phyloP scores from a whole-genome alignment of 192 early-diverging fungal genomes.

The Podila horticola region DNA sequence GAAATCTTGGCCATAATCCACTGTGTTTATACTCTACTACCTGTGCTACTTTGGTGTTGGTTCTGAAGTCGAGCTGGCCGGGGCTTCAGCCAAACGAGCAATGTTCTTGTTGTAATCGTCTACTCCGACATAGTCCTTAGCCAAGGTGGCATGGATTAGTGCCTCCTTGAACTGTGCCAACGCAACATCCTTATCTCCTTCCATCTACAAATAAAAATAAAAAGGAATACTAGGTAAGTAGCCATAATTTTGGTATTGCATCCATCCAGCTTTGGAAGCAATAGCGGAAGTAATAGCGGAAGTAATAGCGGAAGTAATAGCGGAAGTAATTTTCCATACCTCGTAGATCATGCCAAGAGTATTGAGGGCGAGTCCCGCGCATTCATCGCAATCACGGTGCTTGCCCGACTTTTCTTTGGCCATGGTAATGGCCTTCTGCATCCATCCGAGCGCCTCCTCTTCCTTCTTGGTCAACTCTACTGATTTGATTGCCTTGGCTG shows the following conservation, averaged over 20 bases:
- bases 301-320: background rate
- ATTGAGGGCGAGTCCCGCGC: slow-evolving; percentile 60
- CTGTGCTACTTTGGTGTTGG: no score
- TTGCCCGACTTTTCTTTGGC: slow-evolving; percentile 47
- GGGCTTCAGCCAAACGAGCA: slow-evolving; percentile 10
- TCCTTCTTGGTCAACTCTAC: slow-evolving; percentile 37
- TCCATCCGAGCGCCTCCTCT: slow-evolving; percentile 67
- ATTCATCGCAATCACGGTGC: slow-evolving; percentile 63
- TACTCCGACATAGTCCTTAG: slow-evolving; percentile 50
- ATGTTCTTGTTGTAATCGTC: slow-evolving; percentile 32
- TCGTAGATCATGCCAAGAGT: slow-evolving; percentile 63
- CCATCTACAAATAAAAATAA: slow-evolving; percentile 38
- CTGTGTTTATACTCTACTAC: no score
- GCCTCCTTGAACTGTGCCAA: slow-evolving; percentile 54
- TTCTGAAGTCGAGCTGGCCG: background rate
- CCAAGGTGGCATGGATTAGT: slow-evolving; percentile 36
- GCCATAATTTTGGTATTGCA: background rate
- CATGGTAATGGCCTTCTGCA: slow-evolving; percentile 59
- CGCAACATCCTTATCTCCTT: slow-evolving; percentile 52
- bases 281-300: background rate
- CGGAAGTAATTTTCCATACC: slow-evolving; percentile 27
- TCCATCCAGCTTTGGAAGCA: background rate
- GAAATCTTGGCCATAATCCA: no score
- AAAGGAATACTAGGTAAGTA: background rate
- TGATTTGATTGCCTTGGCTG: background rate